phyloP scores from a whole-genome alignment of 306 rosid genomes.

The Ormosia semicastrata region DNA sequence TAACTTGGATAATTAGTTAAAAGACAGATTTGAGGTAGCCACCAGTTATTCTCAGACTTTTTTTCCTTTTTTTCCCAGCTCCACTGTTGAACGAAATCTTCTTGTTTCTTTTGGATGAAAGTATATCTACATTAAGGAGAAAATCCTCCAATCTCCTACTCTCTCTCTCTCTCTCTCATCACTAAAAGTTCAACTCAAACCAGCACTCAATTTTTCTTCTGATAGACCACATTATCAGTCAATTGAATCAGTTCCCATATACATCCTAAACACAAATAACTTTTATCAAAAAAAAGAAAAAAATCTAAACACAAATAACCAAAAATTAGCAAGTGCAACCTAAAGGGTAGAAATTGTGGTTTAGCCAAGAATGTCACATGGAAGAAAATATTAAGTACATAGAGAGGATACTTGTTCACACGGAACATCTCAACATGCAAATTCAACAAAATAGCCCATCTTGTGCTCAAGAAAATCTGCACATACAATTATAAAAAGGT shows the following conservation, averaged over 20 bases:
- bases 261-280: slow-evolving; percentile 1
- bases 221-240: neutral
- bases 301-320: neutral
- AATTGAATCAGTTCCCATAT: neutral
- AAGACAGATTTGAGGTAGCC: slow-evolving; percentile 3
- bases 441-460: slow-evolving; percentile 98
- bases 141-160: neutral
- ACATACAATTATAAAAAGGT: slow-evolving; percentile 16
- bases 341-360: neutral
- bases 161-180: neutral
- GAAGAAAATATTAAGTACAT: slow-evolving; percentile 5
- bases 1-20: slow-evolving; percentile 12
- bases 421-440: slow-evolving; percentile 99
- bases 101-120: slow-evolving; percentile 9
- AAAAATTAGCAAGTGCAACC: neutral
- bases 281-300: neutral
- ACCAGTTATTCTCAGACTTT: neutral
- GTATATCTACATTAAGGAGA: slow-evolving; percentile 11
- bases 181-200: neutral
- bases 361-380: slow-evolving; percentile 7
- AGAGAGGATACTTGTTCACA: slow-evolving; percentile 95
- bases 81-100: neutral
- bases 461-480: slow-evolving; percentile 97
- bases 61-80: slow-evolving; percentile 5
- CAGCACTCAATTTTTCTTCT: neutral